Evolutionary conservation across 78 protist genomes (phyloP), one percentile per base, ranked within the genome.

Genomic region (Andalucia godoyi): DNA sequence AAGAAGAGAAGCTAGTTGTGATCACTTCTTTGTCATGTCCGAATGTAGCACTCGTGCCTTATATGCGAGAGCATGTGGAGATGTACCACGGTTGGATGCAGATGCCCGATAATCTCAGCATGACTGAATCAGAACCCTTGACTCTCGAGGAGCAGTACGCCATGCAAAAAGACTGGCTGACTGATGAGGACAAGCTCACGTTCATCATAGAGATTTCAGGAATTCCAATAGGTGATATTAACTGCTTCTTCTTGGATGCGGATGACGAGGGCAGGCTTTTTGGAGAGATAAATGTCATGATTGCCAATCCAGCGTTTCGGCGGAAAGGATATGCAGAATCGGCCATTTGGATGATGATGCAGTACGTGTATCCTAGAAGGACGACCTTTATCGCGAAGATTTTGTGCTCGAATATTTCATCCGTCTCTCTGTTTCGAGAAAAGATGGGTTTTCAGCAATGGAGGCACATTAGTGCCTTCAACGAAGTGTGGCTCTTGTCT

Each of bases 41-140:
- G n/a, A n/a, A n/a, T n/a, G n/a, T n/a, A n/a, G n/a, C n/a, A 42
- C 77, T 91, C 25, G 92, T 86, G 38, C 96, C 96, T 12, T 91
- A 91, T 53, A 38, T 32, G 40, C 30, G 4, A 18, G 41, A 57
- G 50, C 91, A 86, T 40, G 96, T 91, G 25, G 64, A 69, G 30
- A 58, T 17, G 50, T 91, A 91, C 53, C 88, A 87, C 42, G 40
- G 9, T 25, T 91, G 96, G 96, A 91, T 91, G 96, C 40, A 30
- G 41, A 51, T 57, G 45, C 72, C 58, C 50, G 66, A 49, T 1
- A 67, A 86, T 13, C 70, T 54, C 32, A 78, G 72, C 43, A 53
- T 58, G 38, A 87, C 93, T 25, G 83, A 85, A 2, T 57, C 80
- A 0, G 96, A 91, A 36, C 74, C 74, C n/a, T 60, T 86, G 10